Conservation (phyloP, 176 grass and related monocot genomes). For the Aegilops speltoides region DNA sequence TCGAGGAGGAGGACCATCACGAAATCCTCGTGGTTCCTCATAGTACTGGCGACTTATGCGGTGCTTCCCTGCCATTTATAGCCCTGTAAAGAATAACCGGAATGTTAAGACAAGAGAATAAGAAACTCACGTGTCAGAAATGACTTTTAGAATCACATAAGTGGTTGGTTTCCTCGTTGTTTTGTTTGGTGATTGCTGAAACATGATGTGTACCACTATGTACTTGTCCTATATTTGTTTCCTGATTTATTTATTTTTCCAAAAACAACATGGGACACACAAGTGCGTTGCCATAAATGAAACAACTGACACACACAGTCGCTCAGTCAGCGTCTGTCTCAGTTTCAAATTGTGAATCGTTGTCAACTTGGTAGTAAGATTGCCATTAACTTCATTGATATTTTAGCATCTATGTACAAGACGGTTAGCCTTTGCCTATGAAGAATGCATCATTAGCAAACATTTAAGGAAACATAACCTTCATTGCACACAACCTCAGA, state of each 20-base stretch:
- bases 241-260: not conserved
- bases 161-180: not conserved
- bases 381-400: not conserved
- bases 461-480: not conserved
- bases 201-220: not conserved
- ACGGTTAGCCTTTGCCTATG: not conserved
- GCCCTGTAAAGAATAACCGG: slow-evolving; percentile 18
- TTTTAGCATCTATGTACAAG: not conserved
- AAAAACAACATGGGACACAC: not conserved
- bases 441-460: not conserved
- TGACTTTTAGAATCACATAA: not conserved
- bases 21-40: slow-evolving; percentile 39
- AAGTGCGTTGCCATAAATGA: not conserved
- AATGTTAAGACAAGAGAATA: slow-evolving; percentile 1
- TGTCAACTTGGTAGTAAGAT: slow-evolving; percentile 1
- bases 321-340: not conserved
- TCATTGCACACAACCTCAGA: not conserved
- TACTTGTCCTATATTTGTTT: not conserved
- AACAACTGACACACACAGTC: not conserved
- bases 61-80: slow-evolving; percentile 59
- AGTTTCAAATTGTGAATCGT: not conserved
- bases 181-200: not conserved
- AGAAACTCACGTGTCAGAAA: not conserved
- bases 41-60: slow-evolving; percentile 32
- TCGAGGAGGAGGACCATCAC: slow-evolving; percentile 39